Base-by-base conservation (phyloP, 805 yeast species). In the Candida manassasensis region DNA sequence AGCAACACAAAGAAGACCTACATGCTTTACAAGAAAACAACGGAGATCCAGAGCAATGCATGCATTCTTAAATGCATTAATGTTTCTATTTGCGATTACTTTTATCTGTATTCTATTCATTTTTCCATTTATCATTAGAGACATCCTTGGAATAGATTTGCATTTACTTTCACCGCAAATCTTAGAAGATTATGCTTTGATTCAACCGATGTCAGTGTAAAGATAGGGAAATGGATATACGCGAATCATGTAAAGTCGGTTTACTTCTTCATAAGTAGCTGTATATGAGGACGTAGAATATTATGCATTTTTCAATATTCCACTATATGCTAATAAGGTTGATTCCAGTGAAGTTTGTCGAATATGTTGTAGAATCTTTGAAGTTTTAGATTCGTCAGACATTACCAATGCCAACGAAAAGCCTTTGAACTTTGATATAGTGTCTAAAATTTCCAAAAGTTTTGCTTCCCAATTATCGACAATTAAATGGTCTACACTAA, bases 1-100 rank as follows among this genome's bases (percentile, higher is more conserved):
- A 2, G 63, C 64, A 4, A 59, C 62, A 27, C 80, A 75, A 45
- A 50, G 75, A 2, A 60, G 75, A 6, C 69, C 75, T 3, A 67
- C 66, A 16, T 58, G 73, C 2, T 56, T 73, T 5, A 59, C 75
- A 2, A 55, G 64, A 13, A 68, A 57, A 38, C 67, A 73, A 37
- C 62, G 63, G 41, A 51, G 68, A 34, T 61, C 58, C 41, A 58
- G 69, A 27, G 55, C 68, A 29, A 41, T 51, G 4, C 50, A 57
- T 1, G 61, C 73, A 24, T 43, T 48, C 4, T 25, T 54, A 4
- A 65, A 56, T 42, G 48, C 63, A 4, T 8, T 67, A 4, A 35
- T 73, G 2, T 75, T 71, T 42, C 19, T 67, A 3, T 11, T 48
- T 4, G 37, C 49, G 15, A 18, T 55, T 16, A 21, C 50, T 0